Evolutionary conservation across 164 flowering plant genomes (phyloP).

Genomic region (Nelumbo lutea): DNA sequence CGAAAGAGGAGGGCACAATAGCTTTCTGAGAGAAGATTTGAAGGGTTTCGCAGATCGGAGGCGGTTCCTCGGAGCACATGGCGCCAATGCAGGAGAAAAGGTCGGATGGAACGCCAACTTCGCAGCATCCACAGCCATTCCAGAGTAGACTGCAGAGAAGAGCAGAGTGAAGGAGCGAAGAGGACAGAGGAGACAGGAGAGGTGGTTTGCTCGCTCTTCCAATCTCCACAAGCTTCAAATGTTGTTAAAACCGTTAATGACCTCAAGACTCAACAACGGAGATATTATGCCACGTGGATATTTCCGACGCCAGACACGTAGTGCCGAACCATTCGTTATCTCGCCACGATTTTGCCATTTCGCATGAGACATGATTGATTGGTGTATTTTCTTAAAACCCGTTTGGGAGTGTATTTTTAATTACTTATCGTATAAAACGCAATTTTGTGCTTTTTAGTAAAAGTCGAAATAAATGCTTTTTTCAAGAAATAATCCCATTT

Average conservation of each 20-base stretch:
- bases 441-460: too few species aligned
- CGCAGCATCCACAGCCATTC: constrained; percentile 22
- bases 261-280: neutral
- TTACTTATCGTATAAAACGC: too few species aligned
- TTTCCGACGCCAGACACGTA: neutral
- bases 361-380: too few species aligned
- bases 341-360: too few species aligned
- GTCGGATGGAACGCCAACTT: constrained; percentile 16
- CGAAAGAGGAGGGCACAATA: constrained; percentile 3
- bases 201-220: neutral
- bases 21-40: neutral
- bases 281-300: neutral
- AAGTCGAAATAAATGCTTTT: too few species aligned
- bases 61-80: constrained; percentile 1
- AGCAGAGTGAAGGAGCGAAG: too few species aligned
- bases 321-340: neutral
- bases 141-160: neutral
- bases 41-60: constrained; percentile 2
- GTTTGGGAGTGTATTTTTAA: too few species aligned
- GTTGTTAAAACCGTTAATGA: neutral
- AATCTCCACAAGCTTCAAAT: constrained; percentile 1
- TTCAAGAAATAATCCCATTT: too few species aligned
- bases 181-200: neutral
- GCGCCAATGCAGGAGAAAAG: constrained; percentile 1
- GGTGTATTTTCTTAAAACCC: too few species aligned